A percentile compares a stretch with the other conserved stretches of the same genome.
Conservation (phyloP, 140 eudicot species). For the Stevia rebaudiana region DNA sequence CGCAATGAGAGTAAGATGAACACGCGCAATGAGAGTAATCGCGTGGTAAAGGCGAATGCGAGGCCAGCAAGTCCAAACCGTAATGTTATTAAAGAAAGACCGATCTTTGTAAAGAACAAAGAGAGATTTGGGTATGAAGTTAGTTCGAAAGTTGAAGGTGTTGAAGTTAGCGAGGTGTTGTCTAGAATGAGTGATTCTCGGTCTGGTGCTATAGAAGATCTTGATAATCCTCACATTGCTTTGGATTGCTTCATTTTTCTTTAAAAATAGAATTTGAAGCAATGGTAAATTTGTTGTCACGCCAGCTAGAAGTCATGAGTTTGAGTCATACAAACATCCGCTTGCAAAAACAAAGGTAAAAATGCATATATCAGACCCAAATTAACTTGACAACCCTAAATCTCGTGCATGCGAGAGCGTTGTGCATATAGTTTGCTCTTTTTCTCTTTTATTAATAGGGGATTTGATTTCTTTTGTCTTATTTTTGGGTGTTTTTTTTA, state of each 20-base stretch:
- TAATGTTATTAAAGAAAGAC: slow-evolving; percentile 20
- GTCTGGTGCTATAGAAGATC: slow-evolving; percentile 45
- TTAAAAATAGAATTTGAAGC: no score
- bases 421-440: no score
- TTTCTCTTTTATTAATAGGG: no score
- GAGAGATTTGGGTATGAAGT: slow-evolving; percentile 23
- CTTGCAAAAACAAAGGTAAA: no score
- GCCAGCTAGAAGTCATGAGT: no score
- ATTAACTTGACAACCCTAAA: no score
- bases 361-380: no score
- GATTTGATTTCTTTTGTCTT: no score
- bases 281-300: no score
- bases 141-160: slow-evolving; percentile 30
- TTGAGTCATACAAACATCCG: background rate
- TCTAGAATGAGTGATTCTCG: slow-evolving; percentile 19
- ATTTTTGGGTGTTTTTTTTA: background rate
- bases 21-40: no score
- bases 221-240: slow-evolving; percentile 60
- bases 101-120: slow-evolving; percentile 26
- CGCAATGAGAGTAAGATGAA: slow-evolving; percentile 11
- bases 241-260: slow-evolving; percentile 81
- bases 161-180: slow-evolving; percentile 23
- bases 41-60: slow-evolving; percentile 19
- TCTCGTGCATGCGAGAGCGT: no score
- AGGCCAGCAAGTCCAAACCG: slow-evolving; percentile 36